Conservation (phyloP, 345 rosid species). For the Melaleuca alternifolia region DNA sequence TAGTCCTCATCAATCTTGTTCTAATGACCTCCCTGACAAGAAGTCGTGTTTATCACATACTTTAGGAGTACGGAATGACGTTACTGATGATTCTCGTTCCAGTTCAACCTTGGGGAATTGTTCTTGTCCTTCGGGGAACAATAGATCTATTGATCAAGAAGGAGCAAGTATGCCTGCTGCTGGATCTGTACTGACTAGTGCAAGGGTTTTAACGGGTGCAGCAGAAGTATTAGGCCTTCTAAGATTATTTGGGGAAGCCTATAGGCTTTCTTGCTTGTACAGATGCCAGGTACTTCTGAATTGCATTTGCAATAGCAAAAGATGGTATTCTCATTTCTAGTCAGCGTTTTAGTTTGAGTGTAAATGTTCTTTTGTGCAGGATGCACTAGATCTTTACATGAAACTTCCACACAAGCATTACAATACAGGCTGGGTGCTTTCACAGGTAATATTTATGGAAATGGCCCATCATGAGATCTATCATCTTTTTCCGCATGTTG, state of each 20-base stretch:
- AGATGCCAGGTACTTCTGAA: slow-evolving; percentile 59
- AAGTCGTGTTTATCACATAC: not conserved
- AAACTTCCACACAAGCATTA: slow-evolving; percentile 84
- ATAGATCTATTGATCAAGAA: slow-evolving; percentile 53
- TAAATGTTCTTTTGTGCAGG: slow-evolving; percentile 40
- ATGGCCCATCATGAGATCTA: not conserved
- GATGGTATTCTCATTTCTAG: not conserved
- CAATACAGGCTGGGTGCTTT: slow-evolving; percentile 95
- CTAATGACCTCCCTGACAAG: not conserved
- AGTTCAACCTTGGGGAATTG: slow-evolving; percentile 37
- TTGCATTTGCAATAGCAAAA: not conserved
- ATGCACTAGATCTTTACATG: slow-evolving; percentile 68
- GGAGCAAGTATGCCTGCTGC: slow-evolving; percentile 34
- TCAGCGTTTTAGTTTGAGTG: not conserved
- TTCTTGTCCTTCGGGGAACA: slow-evolving; percentile 35
- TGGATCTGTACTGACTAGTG: slow-evolving; percentile 27
- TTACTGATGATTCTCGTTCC: slow-evolving; percentile 60
- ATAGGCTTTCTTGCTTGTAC: slow-evolving; percentile 76
- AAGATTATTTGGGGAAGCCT: slow-evolving; percentile 86
- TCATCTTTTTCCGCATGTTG: not conserved
- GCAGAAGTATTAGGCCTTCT: slow-evolving; percentile 69
- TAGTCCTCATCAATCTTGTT: not conserved
- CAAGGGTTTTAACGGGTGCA: slow-evolving; percentile 47
- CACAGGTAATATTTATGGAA: slow-evolving; percentile 45
- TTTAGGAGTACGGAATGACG: slow-evolving; percentile 64